phyloP scores from a whole-genome alignment of 768 basidiomycete genomes.

The Termitomyces sp. region DNA sequence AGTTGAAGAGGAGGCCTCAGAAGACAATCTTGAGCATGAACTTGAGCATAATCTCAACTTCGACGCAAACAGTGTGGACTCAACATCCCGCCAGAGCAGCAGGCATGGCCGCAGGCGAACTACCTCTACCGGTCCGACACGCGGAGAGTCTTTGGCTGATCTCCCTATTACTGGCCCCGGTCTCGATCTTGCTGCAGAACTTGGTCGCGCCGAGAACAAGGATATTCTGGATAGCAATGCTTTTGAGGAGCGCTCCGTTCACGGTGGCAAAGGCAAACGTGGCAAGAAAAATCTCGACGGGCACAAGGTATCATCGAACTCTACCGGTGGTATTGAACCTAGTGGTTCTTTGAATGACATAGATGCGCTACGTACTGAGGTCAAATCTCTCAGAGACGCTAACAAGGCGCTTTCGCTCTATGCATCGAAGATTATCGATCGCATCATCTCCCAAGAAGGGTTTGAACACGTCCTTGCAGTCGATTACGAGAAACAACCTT shows the following conservation, averaged over 20 bases:
- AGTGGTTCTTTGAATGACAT: slow-evolving; percentile 49
- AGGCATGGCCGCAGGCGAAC: slow-evolving; percentile 46
- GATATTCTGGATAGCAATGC: slow-evolving; percentile 59
- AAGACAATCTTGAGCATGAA: slow-evolving; percentile 33
- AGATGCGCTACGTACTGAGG: slow-evolving; percentile 75
- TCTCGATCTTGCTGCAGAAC: slow-evolving; percentile 85
- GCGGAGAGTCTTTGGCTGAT: slow-evolving; percentile 81
- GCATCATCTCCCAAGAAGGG: slow-evolving; percentile 93
- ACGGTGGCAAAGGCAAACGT: slow-evolving; percentile 42
- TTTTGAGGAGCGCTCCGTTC: slow-evolving; percentile 41
- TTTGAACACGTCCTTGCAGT: slow-evolving; percentile 96
- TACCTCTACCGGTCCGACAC: slow-evolving; percentile 43
- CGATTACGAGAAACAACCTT: slow-evolving; percentile 70
- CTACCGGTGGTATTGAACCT: slow-evolving; percentile 35
- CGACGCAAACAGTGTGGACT: slow-evolving; percentile 28
- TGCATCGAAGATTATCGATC: slow-evolving; percentile 96
- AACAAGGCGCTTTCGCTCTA: slow-evolving; percentile 95
- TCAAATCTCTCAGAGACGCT: slow-evolving; percentile 90
- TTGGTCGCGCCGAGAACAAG: slow-evolving; percentile 88
- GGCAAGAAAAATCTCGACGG: slow-evolving; percentile 40
- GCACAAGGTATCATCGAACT: slow-evolving; percentile 29
- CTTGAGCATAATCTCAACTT: slow-evolving; percentile 27
- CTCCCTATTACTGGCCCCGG: slow-evolving; percentile 86
- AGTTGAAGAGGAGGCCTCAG: slow-evolving; percentile 54
- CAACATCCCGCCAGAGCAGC: slow-evolving; percentile 35